phyloP scores from a whole-genome alignment of 2,329 filamentous ascomycete genomes.

The Mariannaea elegans region DNA sequence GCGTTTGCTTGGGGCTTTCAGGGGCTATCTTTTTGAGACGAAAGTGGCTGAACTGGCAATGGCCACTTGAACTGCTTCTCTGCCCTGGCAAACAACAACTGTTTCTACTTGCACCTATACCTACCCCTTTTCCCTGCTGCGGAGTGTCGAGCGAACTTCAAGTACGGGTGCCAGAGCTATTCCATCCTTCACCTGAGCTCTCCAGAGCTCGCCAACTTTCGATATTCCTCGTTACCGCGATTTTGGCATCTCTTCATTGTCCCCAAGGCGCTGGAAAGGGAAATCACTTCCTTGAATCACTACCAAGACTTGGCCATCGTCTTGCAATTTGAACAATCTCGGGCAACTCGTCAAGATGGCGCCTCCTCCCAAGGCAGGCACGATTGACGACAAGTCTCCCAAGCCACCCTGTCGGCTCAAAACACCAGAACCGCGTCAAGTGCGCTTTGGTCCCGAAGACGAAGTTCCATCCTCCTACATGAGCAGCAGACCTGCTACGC shows the following conservation, averaged over 20 bases:
- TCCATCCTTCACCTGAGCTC: no score
- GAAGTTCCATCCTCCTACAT: conserved; percentile 16
- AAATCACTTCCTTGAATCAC: neutral
- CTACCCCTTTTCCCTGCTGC: neutral
- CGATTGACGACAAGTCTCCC: conserved; percentile 40
- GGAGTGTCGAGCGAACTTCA: neutral
- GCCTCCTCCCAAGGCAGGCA: conserved; percentile 31
- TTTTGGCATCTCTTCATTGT: neutral
- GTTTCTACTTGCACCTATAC: neutral
- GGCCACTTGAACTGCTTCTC: neutral
- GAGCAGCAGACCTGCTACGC: neutral
- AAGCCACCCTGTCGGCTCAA: conserved; percentile 42
- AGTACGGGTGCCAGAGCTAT: no score
- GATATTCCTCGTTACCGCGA: neutral
- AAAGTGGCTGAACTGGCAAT: neutral
- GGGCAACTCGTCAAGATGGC: conserved; percentile 32
- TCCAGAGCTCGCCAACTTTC: no score
- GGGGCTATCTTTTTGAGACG: neutral
- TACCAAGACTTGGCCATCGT: neutral
- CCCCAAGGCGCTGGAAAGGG: neutral
- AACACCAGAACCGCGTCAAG: conserved; percentile 43
- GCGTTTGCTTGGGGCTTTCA: neutral
- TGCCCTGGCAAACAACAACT: neutral
- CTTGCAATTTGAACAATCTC: no score
- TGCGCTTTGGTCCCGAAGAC: conserved; percentile 40